Base-by-base conservation (phyloP, 805 yeast genomes). In the Cyberlindnera mycetangii region DNA sequence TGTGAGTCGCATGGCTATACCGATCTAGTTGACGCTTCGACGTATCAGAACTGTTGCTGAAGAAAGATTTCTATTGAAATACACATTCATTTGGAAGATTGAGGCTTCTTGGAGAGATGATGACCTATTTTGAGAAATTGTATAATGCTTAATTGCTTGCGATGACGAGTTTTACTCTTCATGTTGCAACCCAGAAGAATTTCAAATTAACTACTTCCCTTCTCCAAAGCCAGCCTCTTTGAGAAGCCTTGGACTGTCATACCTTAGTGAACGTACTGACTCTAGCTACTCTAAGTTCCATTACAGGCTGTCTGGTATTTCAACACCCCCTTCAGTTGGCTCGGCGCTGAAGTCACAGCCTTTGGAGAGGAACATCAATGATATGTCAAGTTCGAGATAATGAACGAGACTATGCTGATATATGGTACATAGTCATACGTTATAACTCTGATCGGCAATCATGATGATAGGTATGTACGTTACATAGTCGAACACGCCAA, bases 81-180 rank as follows among this genome's bases (percentile, higher is more conserved):
- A 65, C 75, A 5, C 95, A 87, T 60, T 90, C 89, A 0, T 76
- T 83, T 60, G 96, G 95, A 1, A 72, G 80, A 32, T 53, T 71
- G 11, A 78, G 88, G 85, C 66, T 88, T 18, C 71, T 88, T 0
- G 71, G 71, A 20, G 77, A 79, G 47, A 68, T 89, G 32, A 70
- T 90, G 56, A 58, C 61, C 1, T 82, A 83, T 54, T 89, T 82
- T 58, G 93, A 83, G 54, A 65, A 56, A 27, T 58, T 70, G 33
- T 79, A 82, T 2, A 84, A 92, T 56, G 65, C 88, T 21, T 97
- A 92, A 61, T 88, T 92, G 96, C 67, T 90, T 19, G 96, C 95
- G 1, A 85, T 87, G 89, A 64, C 89, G 52, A 78, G 92, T 4
- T 87, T 96, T 64, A 72, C 88, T 5, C 64, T 86, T 45, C 50